Evolutionary conservation across 768 basidiomycete species (phyloP).

Genomic region (Podaxis rugospora): DNA sequence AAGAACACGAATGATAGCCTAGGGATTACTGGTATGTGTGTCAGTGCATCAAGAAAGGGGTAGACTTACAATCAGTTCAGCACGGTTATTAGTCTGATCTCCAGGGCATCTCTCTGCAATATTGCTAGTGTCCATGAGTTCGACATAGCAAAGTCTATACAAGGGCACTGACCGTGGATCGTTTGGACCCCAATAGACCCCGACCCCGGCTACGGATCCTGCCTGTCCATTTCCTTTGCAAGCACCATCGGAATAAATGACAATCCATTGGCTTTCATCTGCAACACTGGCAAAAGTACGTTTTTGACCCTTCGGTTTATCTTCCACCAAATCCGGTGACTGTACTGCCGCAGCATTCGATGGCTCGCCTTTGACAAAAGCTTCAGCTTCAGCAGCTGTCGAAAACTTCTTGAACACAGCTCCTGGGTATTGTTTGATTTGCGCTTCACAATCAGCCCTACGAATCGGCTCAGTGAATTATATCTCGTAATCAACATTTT

Average conservation of each 20-base stretch:
- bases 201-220: slow-evolving; percentile 72
- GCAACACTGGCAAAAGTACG: slow-evolving; percentile 14
- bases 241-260: slow-evolving; percentile 87
- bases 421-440: slow-evolving; percentile 59
- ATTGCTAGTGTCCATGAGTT: slow-evolving; percentile 47
- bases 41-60: neutral
- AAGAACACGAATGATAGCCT: slow-evolving; percentile 84
- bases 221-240: slow-evolving; percentile 76
- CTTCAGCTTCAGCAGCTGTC: slow-evolving; percentile 50
- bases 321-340: slow-evolving; percentile 8
- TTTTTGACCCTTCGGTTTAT: neutral
- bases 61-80: slow-evolving; percentile 71
- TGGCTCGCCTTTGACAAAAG: slow-evolving; percentile 35
- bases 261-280: slow-evolving; percentile 30
- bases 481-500: neutral
- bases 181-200: slow-evolving; percentile 81
- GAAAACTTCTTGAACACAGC: slow-evolving; percentile 68
- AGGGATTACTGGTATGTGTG: neutral
- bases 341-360: neutral
- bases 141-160: neutral
- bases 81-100: slow-evolving; percentile 82
- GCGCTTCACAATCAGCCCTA: slow-evolving; percentile 71
- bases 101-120: slow-evolving; percentile 80
- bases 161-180: slow-evolving; percentile 50
- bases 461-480: neutral